Conservation (phyloP, 495 filamentous ascomycete genomes). For the Xylaria intraflava region DNA sequence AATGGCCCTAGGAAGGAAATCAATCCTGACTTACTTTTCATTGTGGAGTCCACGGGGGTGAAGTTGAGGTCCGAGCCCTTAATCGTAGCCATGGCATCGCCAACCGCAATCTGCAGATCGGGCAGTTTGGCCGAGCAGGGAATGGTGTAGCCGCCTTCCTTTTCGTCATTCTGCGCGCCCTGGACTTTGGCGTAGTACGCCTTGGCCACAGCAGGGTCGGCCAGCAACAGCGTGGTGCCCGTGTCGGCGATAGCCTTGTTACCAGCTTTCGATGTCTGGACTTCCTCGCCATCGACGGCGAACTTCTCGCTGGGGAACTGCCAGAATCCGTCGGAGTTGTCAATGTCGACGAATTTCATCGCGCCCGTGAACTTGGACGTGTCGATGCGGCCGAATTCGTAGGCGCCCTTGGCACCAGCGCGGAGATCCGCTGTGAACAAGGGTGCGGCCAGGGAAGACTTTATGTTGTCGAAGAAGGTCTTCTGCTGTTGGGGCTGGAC, state of each 20-base stretch:
- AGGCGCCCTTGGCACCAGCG: conserved; percentile 54
- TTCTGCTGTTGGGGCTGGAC: conserved; percentile 59
- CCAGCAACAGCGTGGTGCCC: conserved; percentile 65
- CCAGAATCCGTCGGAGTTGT: conserved; percentile 67
- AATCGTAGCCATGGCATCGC: conserved; percentile 52
- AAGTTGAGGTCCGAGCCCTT: conserved; percentile 65
- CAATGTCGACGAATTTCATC: conserved; percentile 58
- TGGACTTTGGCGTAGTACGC: conserved; percentile 58
- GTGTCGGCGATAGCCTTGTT: conserved; percentile 63
- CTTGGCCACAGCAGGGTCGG: conserved; percentile 52
- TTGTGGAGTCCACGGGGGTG: conserved; percentile 41
- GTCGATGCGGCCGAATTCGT: conserved; percentile 74
- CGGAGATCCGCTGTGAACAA: conserved; percentile 69
- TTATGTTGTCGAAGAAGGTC: conserved; percentile 79
- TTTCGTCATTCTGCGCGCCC: conserved; percentile 43
- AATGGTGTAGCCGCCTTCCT: conserved; percentile 57
- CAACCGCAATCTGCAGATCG: conserved; percentile 60
- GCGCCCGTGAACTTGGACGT: conserved; percentile 54
- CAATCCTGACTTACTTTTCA: conserved; percentile 29
- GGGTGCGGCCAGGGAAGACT: conserved; percentile 54
- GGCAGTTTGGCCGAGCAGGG: conserved; percentile 47
- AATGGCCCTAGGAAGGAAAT: not conserved
- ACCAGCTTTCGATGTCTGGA: conserved; percentile 30
- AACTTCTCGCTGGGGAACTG: conserved; percentile 57
- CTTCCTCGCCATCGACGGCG: conserved; percentile 41